Evolutionary conservation across 768 basidiomycete genomes (phyloP).

Genomic region (Pholiota microspora): DNA sequence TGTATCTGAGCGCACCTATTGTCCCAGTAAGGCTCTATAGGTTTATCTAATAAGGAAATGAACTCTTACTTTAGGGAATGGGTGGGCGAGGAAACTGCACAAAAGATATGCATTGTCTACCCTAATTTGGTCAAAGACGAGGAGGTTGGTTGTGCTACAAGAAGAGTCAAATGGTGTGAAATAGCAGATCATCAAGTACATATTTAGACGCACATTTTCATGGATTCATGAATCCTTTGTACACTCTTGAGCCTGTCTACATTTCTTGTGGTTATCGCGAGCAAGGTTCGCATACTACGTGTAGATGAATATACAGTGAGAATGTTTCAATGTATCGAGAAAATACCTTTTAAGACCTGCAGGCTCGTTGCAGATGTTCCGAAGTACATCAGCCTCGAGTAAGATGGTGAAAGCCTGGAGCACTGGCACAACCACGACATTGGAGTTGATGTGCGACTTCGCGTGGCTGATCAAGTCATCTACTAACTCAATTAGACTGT

Average conservation of each 20-base stretch:
- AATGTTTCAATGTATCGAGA: conserved; percentile 31
- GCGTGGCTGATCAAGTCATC: conserved; percentile 57
- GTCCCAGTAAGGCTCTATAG: background rate
- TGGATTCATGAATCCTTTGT: conserved; percentile 76
- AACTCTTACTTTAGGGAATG: conserved; percentile 70
- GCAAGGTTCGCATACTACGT: conserved; percentile 50
- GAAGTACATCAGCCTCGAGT: conserved; percentile 65
- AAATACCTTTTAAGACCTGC: conserved; percentile 53
- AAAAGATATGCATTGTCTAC: conserved; percentile 44
- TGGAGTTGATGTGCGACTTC: conserved; percentile 53
- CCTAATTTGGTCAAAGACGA: conserved; percentile 49
- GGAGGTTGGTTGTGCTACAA: conserved; percentile 62
- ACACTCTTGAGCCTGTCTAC: conserved; percentile 74
- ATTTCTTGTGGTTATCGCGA: conserved; percentile 59
- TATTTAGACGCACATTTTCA: conserved; percentile 67
- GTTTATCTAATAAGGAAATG: conserved; percentile 5
- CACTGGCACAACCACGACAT: conserved; percentile 78
- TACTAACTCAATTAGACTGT: conserved; percentile 50
- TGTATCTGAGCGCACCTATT: conserved; percentile 73
- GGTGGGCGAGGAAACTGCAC: conserved; percentile 67
- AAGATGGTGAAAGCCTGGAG: conserved; percentile 74
- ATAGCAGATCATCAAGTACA: background rate
- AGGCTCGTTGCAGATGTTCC: conserved; percentile 41
- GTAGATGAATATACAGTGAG: conserved; percentile 5
- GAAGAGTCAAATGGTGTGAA: conserved; percentile 4